Evolutionary conservation across 2,329 filamentous ascomycete species (phyloP), one percentile per base, ranked within the genome.

Genomic region (Ceratocystis lukuohia): DNA sequence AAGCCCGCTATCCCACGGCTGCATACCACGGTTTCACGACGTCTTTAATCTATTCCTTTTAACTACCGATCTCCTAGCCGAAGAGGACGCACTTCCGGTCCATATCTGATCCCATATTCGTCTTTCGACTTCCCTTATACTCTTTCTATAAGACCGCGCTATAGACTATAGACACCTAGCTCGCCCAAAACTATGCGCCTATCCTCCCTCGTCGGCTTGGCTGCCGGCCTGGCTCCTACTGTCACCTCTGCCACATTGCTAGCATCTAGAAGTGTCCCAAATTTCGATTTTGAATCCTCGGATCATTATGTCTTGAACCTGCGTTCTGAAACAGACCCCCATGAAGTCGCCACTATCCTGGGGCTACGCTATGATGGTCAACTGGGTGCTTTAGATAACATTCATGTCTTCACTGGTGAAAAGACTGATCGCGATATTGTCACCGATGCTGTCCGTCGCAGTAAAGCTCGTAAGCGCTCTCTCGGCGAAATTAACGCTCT

Each of bases 241-340:
- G 75, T 79, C 68, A 76, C 79, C 67, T 78, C 80, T 37, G 74
- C 79, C 59, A 74, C 84, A 57, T 78, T 44, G 80, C 28, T 30
- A 30, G 62, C 78, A 80, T 69, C 87, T 89, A 71, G 48, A 33
- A 56, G 64, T 59, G 50, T 67, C 65, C 63, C 69, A 37, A 45
- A 65, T 8, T 59, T 68, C 37, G 83, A 94, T 73, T 89, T 95
- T 79, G 83, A 88, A 62, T 80, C 83, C 48, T 85, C 91, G 76
- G 93, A 99, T 76, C 97, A 96, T 77, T 96, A 97, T 75, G 91
- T 95, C 70, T 80, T 99, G 61, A 89, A 96, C 70, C 82, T 99
- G 72, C 84, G 88, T 68, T 77, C 83, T 12, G 79, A 82, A 46
- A 80, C 83, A 5, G 80, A 84, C 15, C 91, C 91, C 17, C 77